Evolutionary conservation across 768 basidiomycete species (phyloP).

Genomic region (Hysterangium stoloniferum): DNA sequence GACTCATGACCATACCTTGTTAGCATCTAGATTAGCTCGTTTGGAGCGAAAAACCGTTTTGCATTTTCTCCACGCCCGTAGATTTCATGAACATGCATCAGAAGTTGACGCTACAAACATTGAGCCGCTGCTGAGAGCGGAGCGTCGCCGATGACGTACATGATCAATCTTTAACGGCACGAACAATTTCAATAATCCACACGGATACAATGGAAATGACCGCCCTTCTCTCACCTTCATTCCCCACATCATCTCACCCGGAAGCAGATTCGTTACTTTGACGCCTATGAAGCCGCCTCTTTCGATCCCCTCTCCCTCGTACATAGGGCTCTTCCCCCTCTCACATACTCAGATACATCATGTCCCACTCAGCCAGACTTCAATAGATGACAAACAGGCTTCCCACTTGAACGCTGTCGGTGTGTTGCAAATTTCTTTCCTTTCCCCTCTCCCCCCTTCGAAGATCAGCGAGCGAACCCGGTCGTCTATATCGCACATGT

Average conservation of each 20-base stretch:
- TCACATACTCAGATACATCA: conserved; percentile 41
- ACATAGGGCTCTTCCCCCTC: conserved; percentile 52
- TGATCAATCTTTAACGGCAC: conserved; percentile 14
- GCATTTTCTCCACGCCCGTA: conserved; percentile 63
- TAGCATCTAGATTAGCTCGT: conserved; percentile 75
- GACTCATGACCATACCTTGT: conserved; percentile 83
- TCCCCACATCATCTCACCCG: conserved; percentile 10
- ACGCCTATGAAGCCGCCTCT: conserved; percentile 61
- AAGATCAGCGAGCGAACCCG: conserved; percentile 55
- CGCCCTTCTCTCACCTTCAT: no score
- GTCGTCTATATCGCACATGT: conserved; percentile 50
- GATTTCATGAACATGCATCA: conserved; percentile 31
- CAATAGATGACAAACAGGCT: conserved; percentile 27
- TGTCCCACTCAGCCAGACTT: conserved; percentile 56
- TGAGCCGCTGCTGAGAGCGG: conserved; percentile 49
- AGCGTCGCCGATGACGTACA: conserved; percentile 21
- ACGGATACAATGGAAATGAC: conserved; percentile 10
- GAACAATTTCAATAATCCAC: conserved; percentile 27
- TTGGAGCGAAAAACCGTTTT: conserved; percentile 66
- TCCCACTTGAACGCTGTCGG: conserved; percentile 46
- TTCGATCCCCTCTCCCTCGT: conserved; percentile 56
- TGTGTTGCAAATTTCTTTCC: conserved; percentile 56
- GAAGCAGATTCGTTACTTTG: conserved; percentile 22
- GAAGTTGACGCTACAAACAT: conserved; percentile 55
- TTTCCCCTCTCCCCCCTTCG: conserved; percentile 53